Percentiles rank a stretch among this genome's conserved stretches.
These are phyloP conservation scores for Leishmania tarentolae DNA, from an alignment of 208 protist species.

Conservation along the genomic window DNA sequence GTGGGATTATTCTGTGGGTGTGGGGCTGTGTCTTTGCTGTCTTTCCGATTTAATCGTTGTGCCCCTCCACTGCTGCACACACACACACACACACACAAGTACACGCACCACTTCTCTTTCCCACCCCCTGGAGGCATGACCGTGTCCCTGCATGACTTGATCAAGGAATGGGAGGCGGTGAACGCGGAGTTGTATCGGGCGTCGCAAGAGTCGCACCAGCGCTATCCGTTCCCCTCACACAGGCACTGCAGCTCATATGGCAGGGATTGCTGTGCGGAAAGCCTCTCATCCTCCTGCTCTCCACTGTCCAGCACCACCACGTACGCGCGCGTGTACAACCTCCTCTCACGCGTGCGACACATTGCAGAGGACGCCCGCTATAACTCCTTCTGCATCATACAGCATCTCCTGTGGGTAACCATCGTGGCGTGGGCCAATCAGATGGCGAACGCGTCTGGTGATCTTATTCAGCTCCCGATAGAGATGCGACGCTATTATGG, in stretches of 20 bases:
- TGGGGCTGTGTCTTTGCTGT: background rate
- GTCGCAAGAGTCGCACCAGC: slow-evolving; percentile 24
- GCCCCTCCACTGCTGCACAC: background rate
- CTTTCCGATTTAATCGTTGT: slow-evolving; percentile 3
- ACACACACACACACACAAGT: background rate
- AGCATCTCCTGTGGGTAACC: slow-evolving; percentile 45
- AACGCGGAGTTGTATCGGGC: slow-evolving; percentile 22
- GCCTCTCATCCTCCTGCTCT: background rate
- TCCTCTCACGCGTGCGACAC: slow-evolving; percentile 26
- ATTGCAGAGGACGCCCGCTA: slow-evolving; percentile 34
- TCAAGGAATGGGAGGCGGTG: slow-evolving; percentile 34
- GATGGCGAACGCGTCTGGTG: slow-evolving; percentile 43
- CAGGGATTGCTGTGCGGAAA: background rate
- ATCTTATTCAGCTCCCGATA: slow-evolving; percentile 27
- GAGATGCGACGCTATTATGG: background rate
- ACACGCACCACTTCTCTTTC: background rate
- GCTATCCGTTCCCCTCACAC: slow-evolving; percentile 26
- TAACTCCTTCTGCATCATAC: slow-evolving; percentile 34
- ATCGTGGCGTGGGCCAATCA: slow-evolving; percentile 55
- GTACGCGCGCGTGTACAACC: slow-evolving; percentile 29
- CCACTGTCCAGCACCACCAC: slow-evolving; percentile 20
- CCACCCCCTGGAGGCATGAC: slow-evolving; percentile 13
- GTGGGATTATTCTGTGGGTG: background rate
- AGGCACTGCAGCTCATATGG: background rate
- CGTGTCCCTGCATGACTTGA: slow-evolving; percentile 18